These are phyloP conservation scores for Gyromitra esculenta DNA, from an alignment of 2,329 filamentous ascomycete species.

Conservation along the genomic window DNA sequence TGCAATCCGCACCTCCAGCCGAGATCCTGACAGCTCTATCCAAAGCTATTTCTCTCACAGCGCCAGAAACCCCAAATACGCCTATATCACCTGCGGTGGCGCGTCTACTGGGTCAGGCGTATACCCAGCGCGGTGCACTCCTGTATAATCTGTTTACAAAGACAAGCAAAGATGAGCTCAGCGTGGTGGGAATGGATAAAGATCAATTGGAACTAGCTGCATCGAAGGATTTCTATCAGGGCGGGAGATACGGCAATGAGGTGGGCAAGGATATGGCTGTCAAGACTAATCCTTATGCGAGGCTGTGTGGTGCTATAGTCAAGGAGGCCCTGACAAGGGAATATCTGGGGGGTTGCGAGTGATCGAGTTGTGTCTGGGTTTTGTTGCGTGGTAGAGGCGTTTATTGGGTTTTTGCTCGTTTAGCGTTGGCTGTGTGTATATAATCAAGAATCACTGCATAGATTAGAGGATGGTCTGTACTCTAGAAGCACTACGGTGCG, in stretches of 20 bases:
- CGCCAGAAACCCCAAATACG: conserved; percentile 65
- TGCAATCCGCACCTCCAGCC: conserved; percentile 61
- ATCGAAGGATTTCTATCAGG: conserved; percentile 71
- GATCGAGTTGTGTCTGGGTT: background rate
- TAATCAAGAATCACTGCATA: background rate
- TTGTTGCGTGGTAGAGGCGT: background rate
- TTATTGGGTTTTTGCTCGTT: background rate
- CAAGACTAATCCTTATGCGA: conserved; percentile 73
- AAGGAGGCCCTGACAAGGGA: conserved; percentile 76
- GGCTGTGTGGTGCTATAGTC: conserved; percentile 75
- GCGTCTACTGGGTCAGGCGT: conserved; percentile 73
- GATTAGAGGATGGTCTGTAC: background rate
- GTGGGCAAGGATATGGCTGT: conserved; percentile 73
- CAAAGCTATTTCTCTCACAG: conserved; percentile 65
- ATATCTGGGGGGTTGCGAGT: conserved; percentile 45
- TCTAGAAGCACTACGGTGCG: background rate
- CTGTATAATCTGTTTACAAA: conserved; percentile 61
- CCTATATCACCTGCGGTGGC: conserved; percentile 72
- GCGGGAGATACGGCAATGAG: conserved; percentile 72
- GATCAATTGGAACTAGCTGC: conserved; percentile 72
- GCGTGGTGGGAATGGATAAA: conserved; percentile 60
- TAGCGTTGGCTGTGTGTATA: background rate
- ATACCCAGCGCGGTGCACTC: conserved; percentile 76
- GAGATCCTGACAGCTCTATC: conserved; percentile 67
- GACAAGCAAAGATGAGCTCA: conserved; percentile 58